Evolutionary conservation across 495 filamentous ascomycete species (phyloP), one percentile per base, ranked within the genome.

Genomic region (Trichocladium uniseriatum): DNA sequence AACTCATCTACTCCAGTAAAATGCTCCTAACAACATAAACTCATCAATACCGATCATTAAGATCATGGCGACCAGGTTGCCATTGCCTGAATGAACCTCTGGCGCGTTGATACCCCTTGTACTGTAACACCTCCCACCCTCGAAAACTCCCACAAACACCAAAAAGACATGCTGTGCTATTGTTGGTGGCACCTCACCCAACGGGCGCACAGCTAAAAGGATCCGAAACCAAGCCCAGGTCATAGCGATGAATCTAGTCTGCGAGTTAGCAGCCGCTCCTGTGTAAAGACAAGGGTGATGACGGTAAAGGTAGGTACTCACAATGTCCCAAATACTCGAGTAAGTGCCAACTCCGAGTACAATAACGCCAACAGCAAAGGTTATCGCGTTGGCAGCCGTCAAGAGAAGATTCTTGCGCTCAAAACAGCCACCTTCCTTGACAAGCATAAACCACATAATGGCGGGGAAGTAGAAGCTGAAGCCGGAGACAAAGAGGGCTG

Each of bases 401-500:
- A 76, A 57, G 2, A 57, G 13, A n/a, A 69, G 60, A 52, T 83
- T 82, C 50, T 65, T 62, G 28, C 54, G 60, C 9, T 58, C 45
- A 37, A 68, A 72, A 54, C 70, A 73, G 28, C 64, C 64, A 9
- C 75, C 80, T 50, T 74, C 66, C 63, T 71, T 75, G 64, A 83
- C 76, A 46, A 80, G 70, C 66, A 69, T 69, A 65, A 82, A 80
- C 79, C 80, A 84, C 68, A 83, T 79, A 19, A 76, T 60, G 29
- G 78, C 77, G 0, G 80, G 79, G 57, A 83, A 73, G 60, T 80
- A 79, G 54, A 81, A 83, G 39, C 75, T 79, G 60, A 83, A 84
- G 51, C 78, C 79, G 22, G 71, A 77, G 46, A 80, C 68, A 48
- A 86, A 81, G 31, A 85, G 61, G 4, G 80, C 72, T 14, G 80